Percentiles rank a stretch among this genome's conserved stretches.
phyloP scores from a whole-genome alignment of 1,284 basidiomycete species.

The Entoloma clypeatum region DNA sequence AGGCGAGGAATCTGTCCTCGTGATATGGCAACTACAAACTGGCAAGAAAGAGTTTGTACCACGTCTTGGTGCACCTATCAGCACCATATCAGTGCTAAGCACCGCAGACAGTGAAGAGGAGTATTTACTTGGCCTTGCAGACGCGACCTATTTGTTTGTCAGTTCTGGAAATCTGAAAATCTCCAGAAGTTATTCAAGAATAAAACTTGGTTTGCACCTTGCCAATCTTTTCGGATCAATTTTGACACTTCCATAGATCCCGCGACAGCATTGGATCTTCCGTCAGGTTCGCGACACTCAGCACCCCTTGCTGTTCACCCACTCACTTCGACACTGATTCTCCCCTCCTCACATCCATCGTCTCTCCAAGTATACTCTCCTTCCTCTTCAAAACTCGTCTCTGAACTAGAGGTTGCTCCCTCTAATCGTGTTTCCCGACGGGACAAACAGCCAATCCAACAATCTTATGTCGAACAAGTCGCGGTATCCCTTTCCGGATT shows the following conservation, averaged over 20 bases:
- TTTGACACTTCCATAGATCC: conserved; percentile 38
- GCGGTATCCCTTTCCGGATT: conserved; percentile 67
- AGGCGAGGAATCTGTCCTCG: conserved; percentile 93
- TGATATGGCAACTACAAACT: conserved; percentile 91
- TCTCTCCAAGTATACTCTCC: conserved; percentile 91
- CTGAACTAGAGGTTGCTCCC: conserved; percentile 90
- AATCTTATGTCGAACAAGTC: conserved; percentile 72
- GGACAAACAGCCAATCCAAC: conserved; percentile 78
- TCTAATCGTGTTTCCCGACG: conserved; percentile 88
- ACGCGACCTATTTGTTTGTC: conserved; percentile 82
- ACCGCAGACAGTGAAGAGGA: conserved; percentile 66
- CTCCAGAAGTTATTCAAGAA: conserved; percentile 71
- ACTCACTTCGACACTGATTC: conserved; percentile 70
- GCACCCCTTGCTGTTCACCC: conserved; percentile 72
- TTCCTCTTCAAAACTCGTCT: conserved; percentile 64
- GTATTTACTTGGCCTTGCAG: conserved; percentile 79
- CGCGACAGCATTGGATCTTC: conserved; percentile 34
- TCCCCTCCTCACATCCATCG: conserved; percentile 93
- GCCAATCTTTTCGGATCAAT: not conserved
- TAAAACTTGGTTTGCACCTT: conserved; percentile 62
- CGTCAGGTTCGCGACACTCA: conserved; percentile 38
- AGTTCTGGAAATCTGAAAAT: conserved; percentile 70
- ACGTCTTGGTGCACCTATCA: conserved; percentile 85
- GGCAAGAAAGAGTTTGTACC: conserved; percentile 90
- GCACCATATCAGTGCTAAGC: conserved; percentile 61